These are phyloP conservation scores for Podaxis carcinomalis DNA, from an alignment of 768 basidiomycete species.

Conservation along the genomic window DNA sequence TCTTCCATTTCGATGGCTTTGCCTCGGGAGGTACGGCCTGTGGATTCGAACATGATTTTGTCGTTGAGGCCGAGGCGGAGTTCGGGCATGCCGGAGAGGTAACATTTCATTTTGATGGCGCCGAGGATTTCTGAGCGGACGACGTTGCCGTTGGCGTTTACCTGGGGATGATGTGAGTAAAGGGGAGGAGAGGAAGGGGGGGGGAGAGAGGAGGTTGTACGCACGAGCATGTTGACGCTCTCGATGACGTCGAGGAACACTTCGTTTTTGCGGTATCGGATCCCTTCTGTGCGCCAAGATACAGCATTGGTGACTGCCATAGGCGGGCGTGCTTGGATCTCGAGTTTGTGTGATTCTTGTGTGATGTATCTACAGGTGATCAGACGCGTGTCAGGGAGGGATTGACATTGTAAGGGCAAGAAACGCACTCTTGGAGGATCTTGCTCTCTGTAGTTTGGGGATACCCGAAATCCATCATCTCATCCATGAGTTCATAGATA, in stretches of 20 bases:
- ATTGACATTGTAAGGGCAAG: background rate
- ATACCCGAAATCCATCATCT: conserved; percentile 99
- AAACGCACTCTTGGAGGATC: conserved; percentile 92
- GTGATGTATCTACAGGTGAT: conserved; percentile 77
- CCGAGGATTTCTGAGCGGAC: conserved; percentile 70
- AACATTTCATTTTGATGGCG: conserved; percentile 99
- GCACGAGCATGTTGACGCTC: conserved; percentile 90
- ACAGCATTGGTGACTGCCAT: conserved; percentile 98
- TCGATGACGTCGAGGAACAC: conserved; percentile 99
- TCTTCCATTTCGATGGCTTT: conserved; percentile 99
- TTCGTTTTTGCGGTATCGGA: conserved; percentile 97
- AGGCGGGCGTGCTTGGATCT: conserved; percentile 87
- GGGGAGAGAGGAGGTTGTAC: conserved; percentile 21
- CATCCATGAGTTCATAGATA: conserved; percentile 97
- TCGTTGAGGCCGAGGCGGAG: conserved; percentile 93
- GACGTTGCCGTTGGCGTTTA: conserved; percentile 95
- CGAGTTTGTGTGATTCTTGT: conserved; percentile 96
- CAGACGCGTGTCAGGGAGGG: background rate
- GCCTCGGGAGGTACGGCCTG: conserved; percentile 89
- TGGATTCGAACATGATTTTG: conserved; percentile 99
- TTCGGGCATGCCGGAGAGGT: conserved; percentile 99
- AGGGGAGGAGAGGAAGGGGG: background rate
- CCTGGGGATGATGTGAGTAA: conserved; percentile 44
- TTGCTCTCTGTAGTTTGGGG: conserved; percentile 99
- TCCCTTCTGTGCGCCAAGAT: conserved; percentile 97